Conservation (phyloP, 208 protist genomes). For the Trypanosoma mega region DNA sequence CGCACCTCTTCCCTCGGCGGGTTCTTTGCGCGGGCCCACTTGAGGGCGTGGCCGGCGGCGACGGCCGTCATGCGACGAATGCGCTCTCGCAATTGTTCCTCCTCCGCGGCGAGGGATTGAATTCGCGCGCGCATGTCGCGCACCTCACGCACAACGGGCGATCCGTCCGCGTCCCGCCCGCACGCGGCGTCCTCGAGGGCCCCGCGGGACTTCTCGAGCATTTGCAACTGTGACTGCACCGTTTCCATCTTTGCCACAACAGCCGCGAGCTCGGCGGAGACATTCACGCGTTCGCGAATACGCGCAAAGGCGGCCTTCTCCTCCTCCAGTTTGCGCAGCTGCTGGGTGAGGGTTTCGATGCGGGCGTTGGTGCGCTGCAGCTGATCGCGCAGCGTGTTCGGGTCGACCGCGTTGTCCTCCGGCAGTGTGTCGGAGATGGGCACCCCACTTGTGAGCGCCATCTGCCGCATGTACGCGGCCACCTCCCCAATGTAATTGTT, state of each 20-base stretch:
- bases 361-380: conserved; percentile 47
- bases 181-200: conserved; percentile 24
- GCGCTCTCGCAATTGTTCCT: conserved; percentile 54
- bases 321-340: conserved; percentile 57
- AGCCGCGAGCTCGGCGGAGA: conserved; percentile 43
- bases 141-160: conserved; percentile 51
- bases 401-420: conserved; percentile 22
- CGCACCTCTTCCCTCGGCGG: conserved; percentile 45
- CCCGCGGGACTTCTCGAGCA: conserved; percentile 51
- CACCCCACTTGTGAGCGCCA: conserved; percentile 59
- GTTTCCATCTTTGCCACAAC: conserved; percentile 59
- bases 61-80: conserved; percentile 68
- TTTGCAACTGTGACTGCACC: conserved; percentile 50
- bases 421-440: conserved; percentile 23
- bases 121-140: conserved; percentile 58
- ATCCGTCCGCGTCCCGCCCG: conserved; percentile 25
- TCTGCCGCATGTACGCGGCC: conserved; percentile 75
- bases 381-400: conserved; percentile 39
- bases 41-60: conserved; percentile 59
- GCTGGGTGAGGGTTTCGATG: conserved; percentile 42
- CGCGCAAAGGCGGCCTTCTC: conserved; percentile 47
- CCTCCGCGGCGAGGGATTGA: conserved; percentile 41
- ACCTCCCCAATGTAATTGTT: conserved; percentile 77
- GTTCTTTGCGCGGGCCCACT: conserved; percentile 82
- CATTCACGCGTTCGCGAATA: conserved; percentile 54